Conservation (phyloP, 73 alveolate species). For the Symbiodinium natans region DNA sequence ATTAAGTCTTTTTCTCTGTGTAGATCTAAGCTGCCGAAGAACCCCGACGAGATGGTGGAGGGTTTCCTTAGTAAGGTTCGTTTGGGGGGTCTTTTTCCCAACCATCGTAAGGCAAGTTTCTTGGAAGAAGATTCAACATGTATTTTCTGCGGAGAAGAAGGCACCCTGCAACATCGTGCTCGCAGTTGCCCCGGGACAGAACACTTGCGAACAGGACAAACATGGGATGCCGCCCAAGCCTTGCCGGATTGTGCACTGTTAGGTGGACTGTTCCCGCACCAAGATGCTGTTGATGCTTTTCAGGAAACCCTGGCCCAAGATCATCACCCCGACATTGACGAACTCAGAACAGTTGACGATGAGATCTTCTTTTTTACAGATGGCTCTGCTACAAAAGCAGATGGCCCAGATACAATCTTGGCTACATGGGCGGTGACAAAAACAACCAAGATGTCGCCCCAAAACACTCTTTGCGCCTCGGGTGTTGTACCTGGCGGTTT, state of each 20-base stretch:
- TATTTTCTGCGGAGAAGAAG: neutral
- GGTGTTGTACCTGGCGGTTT: neutral
- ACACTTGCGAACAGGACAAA: neutral
- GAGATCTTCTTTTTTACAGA: neutral
- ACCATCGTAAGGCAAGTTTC: neutral
- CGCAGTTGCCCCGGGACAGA: neutral
- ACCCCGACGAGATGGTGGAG: neutral
- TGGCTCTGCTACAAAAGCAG: neutral
- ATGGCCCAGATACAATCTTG: fast-evolving
- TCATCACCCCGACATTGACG: neutral
- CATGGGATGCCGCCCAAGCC: neutral
- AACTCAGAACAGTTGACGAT: neutral
- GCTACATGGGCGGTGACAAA: neutral
- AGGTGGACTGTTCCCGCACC: neutral
- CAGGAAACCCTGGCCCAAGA: neutral
- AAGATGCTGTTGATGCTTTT: neutral
- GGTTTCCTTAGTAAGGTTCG: neutral
- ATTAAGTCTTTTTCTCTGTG: too few species aligned
- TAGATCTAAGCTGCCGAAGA: too few species aligned
- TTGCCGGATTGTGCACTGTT: neutral
- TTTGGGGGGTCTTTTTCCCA: neutral
- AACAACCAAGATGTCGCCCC: neutral
- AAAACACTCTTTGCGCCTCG: neutral
- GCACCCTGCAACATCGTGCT: neutral
- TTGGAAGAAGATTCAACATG: neutral